A percentile compares a stretch with the other conserved stretches of the same genome.
Evolutionary conservation across 768 basidiomycete genomes (phyloP).

Genomic region (Nidularia sp.): DNA sequence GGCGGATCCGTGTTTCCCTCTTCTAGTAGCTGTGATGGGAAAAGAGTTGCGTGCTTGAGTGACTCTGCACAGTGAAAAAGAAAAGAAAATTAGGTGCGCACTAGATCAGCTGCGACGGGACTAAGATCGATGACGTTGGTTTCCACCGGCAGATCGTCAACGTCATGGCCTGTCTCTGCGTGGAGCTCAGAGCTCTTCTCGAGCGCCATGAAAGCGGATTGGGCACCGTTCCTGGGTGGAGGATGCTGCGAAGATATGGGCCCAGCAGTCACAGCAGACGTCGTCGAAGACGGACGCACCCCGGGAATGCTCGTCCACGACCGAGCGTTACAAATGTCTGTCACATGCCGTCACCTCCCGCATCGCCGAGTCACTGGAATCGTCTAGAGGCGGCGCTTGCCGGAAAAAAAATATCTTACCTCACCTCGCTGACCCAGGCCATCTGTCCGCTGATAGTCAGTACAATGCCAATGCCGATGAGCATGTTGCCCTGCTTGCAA

Average conservation of each 20-base stretch:
- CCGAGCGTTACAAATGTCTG: too few species aligned
- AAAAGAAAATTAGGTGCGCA: too few species aligned
- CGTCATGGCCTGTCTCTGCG: not conserved
- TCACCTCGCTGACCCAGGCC: too few species aligned
- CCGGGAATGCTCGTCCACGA: not conserved
- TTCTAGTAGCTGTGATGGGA: too few species aligned
- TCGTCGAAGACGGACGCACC: not conserved
- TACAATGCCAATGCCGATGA: too few species aligned
- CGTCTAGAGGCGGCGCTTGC: not conserved
- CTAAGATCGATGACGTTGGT: conserved; percentile 1
- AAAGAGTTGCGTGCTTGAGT: too few species aligned
- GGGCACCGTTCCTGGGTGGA: not conserved
- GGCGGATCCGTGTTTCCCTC: too few species aligned
- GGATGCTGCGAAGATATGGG: not conserved
- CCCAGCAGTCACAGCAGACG: not conserved
- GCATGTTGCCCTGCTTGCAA: too few species aligned
- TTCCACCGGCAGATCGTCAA: not conserved
- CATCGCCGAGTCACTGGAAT: not conserved
- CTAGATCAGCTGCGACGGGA: too few species aligned
- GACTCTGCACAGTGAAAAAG: too few species aligned
- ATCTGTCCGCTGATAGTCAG: too few species aligned
- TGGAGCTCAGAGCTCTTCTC: not conserved
- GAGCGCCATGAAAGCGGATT: not conserved
- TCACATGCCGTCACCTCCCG: not conserved
- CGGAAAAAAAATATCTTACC: not conserved